Base-by-base conservation (phyloP, 179 eudicot genomes). In the Heliamphora pulchella region DNA sequence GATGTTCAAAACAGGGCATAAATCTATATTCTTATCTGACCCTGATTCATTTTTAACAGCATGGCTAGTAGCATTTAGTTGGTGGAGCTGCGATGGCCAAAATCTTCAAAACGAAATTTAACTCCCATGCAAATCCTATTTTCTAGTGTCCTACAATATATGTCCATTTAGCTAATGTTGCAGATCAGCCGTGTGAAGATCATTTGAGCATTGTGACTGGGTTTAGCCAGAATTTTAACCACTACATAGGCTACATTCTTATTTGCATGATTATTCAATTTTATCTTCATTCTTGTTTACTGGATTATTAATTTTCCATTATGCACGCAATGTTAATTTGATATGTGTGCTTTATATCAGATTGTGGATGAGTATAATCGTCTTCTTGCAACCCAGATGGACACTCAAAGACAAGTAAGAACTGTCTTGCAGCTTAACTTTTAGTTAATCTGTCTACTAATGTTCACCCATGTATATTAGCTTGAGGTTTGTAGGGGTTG, bases 341-440 rank as follows among this genome's bases (percentile, higher is more conserved):
- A 41, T 67, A 4, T 46, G 41, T 78, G 20, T 81, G 58, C 22
- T 22, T 80, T 66, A 70, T 78, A 58, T 76, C 87, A 95, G 97
- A 91, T 88, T 54, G 80, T 88, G 86, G 94, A 91, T 65, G 98
- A 95, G 87, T 95, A 91, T 86, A 93, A 95, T 85, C 87, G 80
- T 87, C 97, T 91, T 86, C 95, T 95, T 71, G 93, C 97, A 53
- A 89, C 90, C 57, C 95, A 95, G 80, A 86, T 93, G 86, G 97
- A 93, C 83, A 89, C 88, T 77, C 95, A 93, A 79, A 89, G 98
- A 90, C 92, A 88, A 85, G 98, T 95, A 80, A 80, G 88, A 78
- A 81, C 59, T 57, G 43, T 15, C 71, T 68, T 68, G 74, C 50
- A 8, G 8, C 10, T 8, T 2, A 51, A 78, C 39, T 3, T 14